A percentile compares a stretch with the other conserved stretches of the same genome.
Evolutionary conservation across 2,329 filamentous ascomycete genomes (phyloP).

Genomic region (Colletotrichum camelliae): DNA sequence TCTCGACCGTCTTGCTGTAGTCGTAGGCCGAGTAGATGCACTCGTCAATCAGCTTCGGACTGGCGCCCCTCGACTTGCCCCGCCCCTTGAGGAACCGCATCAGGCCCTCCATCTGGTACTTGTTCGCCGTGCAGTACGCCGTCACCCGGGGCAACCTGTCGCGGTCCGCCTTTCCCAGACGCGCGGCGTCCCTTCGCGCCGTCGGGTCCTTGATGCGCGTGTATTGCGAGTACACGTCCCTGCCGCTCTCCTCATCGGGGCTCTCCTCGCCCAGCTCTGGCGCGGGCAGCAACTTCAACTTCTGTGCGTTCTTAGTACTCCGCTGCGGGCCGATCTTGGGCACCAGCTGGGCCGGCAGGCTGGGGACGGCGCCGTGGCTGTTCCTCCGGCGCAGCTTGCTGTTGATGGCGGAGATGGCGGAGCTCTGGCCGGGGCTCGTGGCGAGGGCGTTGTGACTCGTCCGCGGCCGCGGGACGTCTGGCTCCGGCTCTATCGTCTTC

Average conservation of each 20-base stretch:
- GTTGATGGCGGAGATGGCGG: slow-evolving; percentile 78
- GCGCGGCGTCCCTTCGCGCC: slow-evolving; percentile 87
- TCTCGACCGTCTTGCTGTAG: slow-evolving; percentile 63
- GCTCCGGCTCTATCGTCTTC: slow-evolving; percentile 62
- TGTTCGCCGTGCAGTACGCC: slow-evolving; percentile 93
- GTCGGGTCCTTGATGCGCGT: slow-evolving; percentile 97
- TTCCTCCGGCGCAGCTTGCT: slow-evolving; percentile 87
- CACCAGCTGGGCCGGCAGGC: slow-evolving; percentile 38
- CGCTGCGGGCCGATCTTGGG: slow-evolving; percentile 91
- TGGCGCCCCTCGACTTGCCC: slow-evolving; percentile 76
- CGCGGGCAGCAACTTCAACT: slow-evolving; percentile 95
- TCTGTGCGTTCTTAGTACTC: slow-evolving; percentile 94
- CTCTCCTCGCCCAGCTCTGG: slow-evolving; percentile 81
- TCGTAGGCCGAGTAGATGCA: slow-evolving; percentile 96
- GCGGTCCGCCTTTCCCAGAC: slow-evolving; percentile 91
- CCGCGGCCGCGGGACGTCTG: slow-evolving; percentile 30
- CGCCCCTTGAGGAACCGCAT: slow-evolving; percentile 91
- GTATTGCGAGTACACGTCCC: slow-evolving; percentile 97
- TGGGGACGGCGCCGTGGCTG: slow-evolving; percentile 67
- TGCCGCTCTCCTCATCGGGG: slow-evolving; percentile 85
- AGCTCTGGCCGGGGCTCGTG: slow-evolving; percentile 39
- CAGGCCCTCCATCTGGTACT: slow-evolving; percentile 87
- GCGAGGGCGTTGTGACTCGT: slow-evolving; percentile 36
- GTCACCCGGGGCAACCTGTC: slow-evolving; percentile 88
- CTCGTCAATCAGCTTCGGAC: slow-evolving; percentile 93